Evolutionary conservation across 2,329 filamentous ascomycete species (phyloP), one percentile per base, ranked within the genome.

Genomic region (Cladophialophora carrionii): DNA sequence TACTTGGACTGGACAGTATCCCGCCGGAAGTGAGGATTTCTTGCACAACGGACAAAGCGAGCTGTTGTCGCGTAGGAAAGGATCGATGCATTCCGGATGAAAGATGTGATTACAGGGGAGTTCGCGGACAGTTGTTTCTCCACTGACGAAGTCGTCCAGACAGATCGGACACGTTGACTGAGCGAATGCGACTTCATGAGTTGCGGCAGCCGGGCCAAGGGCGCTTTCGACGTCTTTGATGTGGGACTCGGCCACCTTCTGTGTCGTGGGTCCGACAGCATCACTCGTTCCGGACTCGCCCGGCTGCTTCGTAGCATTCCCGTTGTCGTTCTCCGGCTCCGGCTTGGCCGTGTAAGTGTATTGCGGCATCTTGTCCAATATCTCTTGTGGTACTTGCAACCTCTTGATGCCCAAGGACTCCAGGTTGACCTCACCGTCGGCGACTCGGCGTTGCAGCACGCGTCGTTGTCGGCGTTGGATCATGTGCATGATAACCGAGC

Each of bases 41-140:
- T 96, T 97, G 81, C 95, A 99, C 71, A 96, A 82, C 0, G 95
- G 94, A 73, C 95, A 99, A 1, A 97, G 82, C 20, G 91, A 96
- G 74, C 90, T 96, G 74, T 89, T 89, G 61, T 87, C 83, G 51
- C 84, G 83, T 12, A 98, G 81, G 72, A 95, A 96, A 24, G 88
- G 85, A 73, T 98, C 93, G 69, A 98, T 93, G 73, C 95, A 99
- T 69, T 90, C 89, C 0, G 91, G 89, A 71, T 99, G 94, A 77
- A 93, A 99, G 63, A 98, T 94, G 75, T 99, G 95, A 0, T 90
- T 88, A 72, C 95, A 99, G 0, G 91, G 87, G 2, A 98, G 82
- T 77, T 97, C 90, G 62, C 92, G 89, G 62, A 98, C 92, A 22
- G 87, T 85, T 0, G 90, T 89, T 20, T 83, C 78, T 43, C 86